Evolutionary conservation across 108 stramenopile species (phyloP).

Genomic region (Schizochytrium sp.): DNA sequence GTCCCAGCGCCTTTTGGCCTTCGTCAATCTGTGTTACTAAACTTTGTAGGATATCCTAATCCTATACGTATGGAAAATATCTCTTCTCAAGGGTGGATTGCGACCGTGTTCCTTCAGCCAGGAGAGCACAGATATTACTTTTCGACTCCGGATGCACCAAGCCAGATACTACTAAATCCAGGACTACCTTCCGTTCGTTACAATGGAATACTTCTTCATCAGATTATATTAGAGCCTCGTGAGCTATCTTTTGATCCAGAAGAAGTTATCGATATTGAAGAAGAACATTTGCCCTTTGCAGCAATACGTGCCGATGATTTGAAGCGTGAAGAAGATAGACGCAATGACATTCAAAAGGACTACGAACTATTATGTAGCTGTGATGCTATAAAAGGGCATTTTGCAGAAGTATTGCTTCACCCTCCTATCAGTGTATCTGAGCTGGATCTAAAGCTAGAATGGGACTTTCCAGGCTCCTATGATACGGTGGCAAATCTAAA

Average conservation of each 20-base stretch:
- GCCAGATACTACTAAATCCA: background rate
- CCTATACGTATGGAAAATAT: background rate
- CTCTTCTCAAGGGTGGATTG: background rate
- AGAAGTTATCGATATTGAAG: background rate
- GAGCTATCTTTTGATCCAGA: background rate
- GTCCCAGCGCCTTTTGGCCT: too few relatives aligned
- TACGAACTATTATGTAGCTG: background rate
- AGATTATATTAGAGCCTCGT: background rate
- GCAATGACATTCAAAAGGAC: background rate
- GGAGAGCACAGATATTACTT: slow-evolving; percentile 10
- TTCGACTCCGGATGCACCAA: background rate
- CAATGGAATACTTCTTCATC: background rate
- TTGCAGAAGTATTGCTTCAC: background rate
- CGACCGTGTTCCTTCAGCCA: background rate
- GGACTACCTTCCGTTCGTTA: too few relatives aligned
- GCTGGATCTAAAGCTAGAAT: slow-evolving; percentile 30
- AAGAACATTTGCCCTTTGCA: background rate
- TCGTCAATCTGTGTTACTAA: too few relatives aligned
- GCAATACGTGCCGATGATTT: background rate
- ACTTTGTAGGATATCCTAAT: background rate
- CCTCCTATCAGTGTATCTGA: background rate
- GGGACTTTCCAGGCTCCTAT: slow-evolving; percentile 26
- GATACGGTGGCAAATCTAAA: background rate
- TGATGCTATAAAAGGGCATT: background rate
- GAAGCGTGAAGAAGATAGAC: background rate